phyloP scores from a whole-genome alignment of 495 filamentous ascomycete genomes.

The Diplogelasinospora grovesii region DNA sequence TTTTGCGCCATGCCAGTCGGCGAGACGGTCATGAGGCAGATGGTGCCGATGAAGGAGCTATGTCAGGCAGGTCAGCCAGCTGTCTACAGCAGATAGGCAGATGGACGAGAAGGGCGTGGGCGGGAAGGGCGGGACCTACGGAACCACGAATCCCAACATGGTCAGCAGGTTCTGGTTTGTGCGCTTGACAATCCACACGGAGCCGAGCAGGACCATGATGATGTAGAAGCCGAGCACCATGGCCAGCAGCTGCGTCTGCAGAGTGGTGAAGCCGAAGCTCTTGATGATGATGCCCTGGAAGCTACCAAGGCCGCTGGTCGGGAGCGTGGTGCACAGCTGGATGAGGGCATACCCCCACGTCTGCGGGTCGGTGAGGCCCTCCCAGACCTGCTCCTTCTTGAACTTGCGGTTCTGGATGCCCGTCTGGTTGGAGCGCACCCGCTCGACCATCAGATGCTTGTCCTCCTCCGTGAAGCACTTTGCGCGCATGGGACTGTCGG shows the following conservation, averaged over 20 bases:
- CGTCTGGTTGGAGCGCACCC: slow-evolving; percentile 55
- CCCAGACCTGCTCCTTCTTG: slow-evolving; percentile 35
- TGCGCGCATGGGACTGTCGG: slow-evolving; percentile 57
- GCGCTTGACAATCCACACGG: slow-evolving; percentile 58
- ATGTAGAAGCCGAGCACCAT: slow-evolving; percentile 70
- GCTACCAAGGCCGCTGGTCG: slow-evolving; percentile 58
- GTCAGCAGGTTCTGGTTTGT: slow-evolving; percentile 56
- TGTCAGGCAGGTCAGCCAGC: neutral
- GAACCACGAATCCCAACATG: slow-evolving; percentile 58
- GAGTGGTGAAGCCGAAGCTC: slow-evolving; percentile 40
- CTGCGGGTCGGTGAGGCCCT: slow-evolving; percentile 46
- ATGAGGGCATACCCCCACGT: slow-evolving; percentile 45
- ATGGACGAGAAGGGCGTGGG: too few species aligned
- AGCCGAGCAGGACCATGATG: slow-evolving; percentile 56
- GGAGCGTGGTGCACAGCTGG: slow-evolving; percentile 59
- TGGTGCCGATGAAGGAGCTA: slow-evolving; percentile 50
- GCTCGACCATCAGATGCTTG: slow-evolving; percentile 52
- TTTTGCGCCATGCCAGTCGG: slow-evolving; percentile 37
- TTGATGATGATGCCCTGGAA: slow-evolving; percentile 59
- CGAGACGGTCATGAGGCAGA: slow-evolving; percentile 47
- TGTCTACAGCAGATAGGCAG: slow-evolving; percentile 5
- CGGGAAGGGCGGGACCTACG: slow-evolving; percentile 38
- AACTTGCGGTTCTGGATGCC: slow-evolving; percentile 59
- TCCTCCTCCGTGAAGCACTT: slow-evolving; percentile 51
- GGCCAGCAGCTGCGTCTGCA: slow-evolving; percentile 52